Base-by-base conservation (phyloP, 805 yeast genomes). In the Yamadazyma ubonensis region DNA sequence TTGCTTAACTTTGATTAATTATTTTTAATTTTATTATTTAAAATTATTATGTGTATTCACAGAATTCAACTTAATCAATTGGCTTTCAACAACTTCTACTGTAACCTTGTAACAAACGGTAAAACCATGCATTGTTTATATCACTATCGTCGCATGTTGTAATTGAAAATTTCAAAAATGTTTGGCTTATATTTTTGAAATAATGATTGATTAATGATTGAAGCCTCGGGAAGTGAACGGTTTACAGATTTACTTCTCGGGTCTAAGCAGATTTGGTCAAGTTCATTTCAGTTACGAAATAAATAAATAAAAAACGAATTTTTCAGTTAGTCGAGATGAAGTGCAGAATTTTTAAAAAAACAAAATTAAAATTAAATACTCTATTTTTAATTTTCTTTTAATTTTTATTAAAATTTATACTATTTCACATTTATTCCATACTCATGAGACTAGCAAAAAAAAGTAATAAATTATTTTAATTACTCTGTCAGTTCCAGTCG, bases 401-500 rank as follows among this genome's bases (percentile, higher is more conserved):
- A 23, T 23, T 23, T 23, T 23, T 25, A 19, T 23, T 8, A 15
- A 23, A 16, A 23, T 33, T 23, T 23, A 12, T 2, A 16, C 14
- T 23, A 18, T 33, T 29, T 33, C 28, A 33, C 36, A 16, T 25
- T 33, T 33, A 23, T 25, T 33, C 29, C 29, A 23, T 33, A 33
- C 36, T 33, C 36, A 15, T 15, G 21, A 25, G 36, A 16, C 29
- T 33, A 21, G 18, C 19, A 14, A 31, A 19, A 16, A 21, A 20
- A 32, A 32, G 17, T 9, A 32, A n/a, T n/a, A 21, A 19, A 18
- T 20, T 17, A 18, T 32, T 20, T 17, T 29, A 21, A 21, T 31
- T 19, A 32, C 35, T 32, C 27, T 32, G 26, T 23, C 30, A 27
- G 30, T 27, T 27, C 14, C 12, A 16, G 16, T 27, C n/a, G n/a